A percentile compares a stretch with the other conserved stretches of the same genome.
Evolutionary conservation across 805 yeast genomes (phyloP).

Genomic region (Blastobotrys chiropterorum): DNA sequence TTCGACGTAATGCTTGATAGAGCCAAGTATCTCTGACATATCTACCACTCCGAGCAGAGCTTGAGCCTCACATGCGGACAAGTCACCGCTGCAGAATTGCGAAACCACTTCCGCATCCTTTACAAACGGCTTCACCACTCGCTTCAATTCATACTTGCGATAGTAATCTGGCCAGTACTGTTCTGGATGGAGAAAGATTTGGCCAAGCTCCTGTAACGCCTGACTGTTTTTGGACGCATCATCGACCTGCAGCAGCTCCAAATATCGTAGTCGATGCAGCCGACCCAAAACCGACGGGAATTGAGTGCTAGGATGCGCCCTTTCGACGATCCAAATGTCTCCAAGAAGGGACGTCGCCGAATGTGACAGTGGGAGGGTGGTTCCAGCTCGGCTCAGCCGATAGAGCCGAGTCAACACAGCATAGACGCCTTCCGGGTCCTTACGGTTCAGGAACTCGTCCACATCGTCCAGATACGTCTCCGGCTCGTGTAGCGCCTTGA

Average conservation of each 20-base stretch:
- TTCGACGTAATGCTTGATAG: no score
- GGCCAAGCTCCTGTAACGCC: background rate
- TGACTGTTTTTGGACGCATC: background rate
- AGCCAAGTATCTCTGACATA: no score
- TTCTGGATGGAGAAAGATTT: background rate
- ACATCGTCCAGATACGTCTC: background rate
- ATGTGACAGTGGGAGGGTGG: background rate
- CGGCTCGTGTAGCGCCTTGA: background rate
- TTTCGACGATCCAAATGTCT: background rate
- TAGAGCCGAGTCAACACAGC: background rate
- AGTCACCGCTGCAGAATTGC: background rate
- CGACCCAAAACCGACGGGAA: background rate
- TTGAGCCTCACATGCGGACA: background rate
- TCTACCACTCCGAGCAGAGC: no score
- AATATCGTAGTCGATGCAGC: background rate
- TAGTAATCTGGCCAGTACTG: background rate
- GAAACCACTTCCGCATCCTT: background rate
- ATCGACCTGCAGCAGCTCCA: background rate
- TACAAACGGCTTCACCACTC: background rate
- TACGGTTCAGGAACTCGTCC: background rate
- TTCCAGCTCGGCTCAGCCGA: background rate
- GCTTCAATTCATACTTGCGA: background rate
- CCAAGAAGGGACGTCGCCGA: background rate
- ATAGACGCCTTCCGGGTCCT: background rate
- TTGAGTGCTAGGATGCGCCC: background rate